These are phyloP conservation scores for Saccharomycopsis fodiens DNA, from an alignment of 805 yeast genomes.

Conservation along the genomic window DNA sequence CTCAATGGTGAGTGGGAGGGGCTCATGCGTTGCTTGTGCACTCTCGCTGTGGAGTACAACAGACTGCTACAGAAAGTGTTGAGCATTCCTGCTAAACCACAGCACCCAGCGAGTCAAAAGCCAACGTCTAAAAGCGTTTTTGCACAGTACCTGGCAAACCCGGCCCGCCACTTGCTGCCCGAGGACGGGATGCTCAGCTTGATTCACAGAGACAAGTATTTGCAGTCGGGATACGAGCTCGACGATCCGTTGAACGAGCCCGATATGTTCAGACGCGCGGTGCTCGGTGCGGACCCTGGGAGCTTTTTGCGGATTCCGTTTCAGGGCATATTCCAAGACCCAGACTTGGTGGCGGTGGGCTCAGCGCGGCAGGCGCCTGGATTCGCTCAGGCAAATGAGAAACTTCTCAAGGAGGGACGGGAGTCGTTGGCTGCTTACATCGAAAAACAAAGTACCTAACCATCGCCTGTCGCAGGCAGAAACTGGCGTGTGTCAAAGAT, in stretches of 20 bases:
- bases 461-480: too few species aligned
- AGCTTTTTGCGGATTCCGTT: constrained; percentile 14
- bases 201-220: neutral
- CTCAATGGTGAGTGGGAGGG: constrained; percentile 4
- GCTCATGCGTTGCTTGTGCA: neutral
- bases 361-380: neutral
- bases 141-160: constrained; percentile 2
- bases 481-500: too few species aligned
- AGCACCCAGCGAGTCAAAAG: too few species aligned
- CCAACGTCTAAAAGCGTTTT: too few species aligned
- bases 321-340: constrained; percentile 17
- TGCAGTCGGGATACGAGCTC: neutral
- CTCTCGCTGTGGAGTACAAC: neutral
- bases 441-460: neutral
- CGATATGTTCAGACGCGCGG: neutral
- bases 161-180: neutral
- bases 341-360: constrained; percentile 7
- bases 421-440: neutral
- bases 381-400: neutral
- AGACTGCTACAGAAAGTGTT: constrained; percentile 1
- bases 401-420: neutral
- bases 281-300: neutral
- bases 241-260: neutral
- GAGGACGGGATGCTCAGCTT: constrained; percentile 2
- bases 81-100: constrained; percentile 7